These are phyloP conservation scores for Petrea volubilis DNA, from an alignment of 257 asterid genomes.

Conservation along the genomic window DNA sequence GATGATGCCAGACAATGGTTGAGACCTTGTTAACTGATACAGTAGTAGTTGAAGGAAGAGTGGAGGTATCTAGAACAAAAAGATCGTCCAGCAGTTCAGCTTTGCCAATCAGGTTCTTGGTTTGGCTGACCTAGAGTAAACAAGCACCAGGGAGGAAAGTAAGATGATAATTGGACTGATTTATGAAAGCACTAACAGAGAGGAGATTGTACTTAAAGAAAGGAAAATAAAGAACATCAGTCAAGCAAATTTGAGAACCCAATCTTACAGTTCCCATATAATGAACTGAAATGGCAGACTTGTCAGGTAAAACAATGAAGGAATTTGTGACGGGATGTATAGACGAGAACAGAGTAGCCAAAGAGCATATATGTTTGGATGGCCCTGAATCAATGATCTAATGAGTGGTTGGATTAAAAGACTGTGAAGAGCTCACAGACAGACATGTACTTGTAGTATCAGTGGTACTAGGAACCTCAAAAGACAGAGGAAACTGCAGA, in stretches of 20 bases:
- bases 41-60: too few species aligned
- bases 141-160: background rate
- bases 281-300: background rate
- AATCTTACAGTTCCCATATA: background rate
- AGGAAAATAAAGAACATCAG: background rate
- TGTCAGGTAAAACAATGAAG: background rate
- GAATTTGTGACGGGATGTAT: background rate
- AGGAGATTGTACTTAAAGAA: background rate
- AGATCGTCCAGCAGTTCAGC: background rate
- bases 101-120: background rate
- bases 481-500: too few species aligned
- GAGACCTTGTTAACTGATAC: background rate
- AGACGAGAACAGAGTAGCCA: too few species aligned
- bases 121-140: background rate
- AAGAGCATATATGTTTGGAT: background rate
- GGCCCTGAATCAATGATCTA: background rate
- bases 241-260: background rate
- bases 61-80: background rate
- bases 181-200: background rate
- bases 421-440: background rate
- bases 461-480: too few species aligned
- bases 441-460: background rate
- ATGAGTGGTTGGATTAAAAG: too few species aligned
- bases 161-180: background rate
- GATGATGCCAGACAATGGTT: too few species aligned